phyloP scores from a whole-genome alignment of 495 filamentous ascomycete genomes.

The Aspergillus egyptiacus region DNA sequence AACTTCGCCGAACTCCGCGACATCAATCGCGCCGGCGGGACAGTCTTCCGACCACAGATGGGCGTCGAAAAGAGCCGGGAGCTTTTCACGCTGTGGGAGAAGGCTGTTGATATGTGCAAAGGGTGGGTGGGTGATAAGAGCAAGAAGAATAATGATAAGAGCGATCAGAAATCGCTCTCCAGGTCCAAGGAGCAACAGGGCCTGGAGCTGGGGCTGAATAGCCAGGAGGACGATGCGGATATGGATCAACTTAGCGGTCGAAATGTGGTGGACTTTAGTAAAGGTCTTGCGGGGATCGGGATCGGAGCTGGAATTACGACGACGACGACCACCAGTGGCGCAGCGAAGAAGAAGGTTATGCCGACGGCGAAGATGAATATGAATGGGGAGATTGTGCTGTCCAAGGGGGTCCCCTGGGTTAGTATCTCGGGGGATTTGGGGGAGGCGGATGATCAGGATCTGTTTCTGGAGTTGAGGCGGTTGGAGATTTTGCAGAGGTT shows the following conservation, averaged over 20 bases:
- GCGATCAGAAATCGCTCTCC: too few species aligned
- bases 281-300: neutral
- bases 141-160: too few species aligned
- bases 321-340: neutral
- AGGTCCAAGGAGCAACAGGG: neutral
- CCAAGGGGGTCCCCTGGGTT: constrained; percentile 15
- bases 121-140: constrained; percentile 54
- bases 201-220: neutral
- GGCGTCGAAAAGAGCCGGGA: constrained; percentile 50
- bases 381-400: constrained; percentile 17
- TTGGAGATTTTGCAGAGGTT: constrained; percentile 39
- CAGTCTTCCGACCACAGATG: constrained; percentile 67
- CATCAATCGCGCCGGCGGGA: constrained; percentile 68
- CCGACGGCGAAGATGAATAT: constrained; percentile 10
- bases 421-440: constrained; percentile 29
- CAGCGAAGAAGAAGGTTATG: constrained; percentile 8
- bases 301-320: neutral
- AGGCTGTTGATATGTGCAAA: constrained; percentile 78
- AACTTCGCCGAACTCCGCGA: constrained; percentile 71
- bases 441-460: constrained; percentile 38
- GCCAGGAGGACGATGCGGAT: neutral
- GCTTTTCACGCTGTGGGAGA: constrained; percentile 73
- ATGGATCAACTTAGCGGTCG: too few species aligned
- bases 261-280: neutral
- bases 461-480: constrained; percentile 35